These are phyloP conservation scores for Melanomma pulvis-pyrius DNA, from an alignment of 495 filamentous ascomycete genomes.

Conservation along the genomic window DNA sequence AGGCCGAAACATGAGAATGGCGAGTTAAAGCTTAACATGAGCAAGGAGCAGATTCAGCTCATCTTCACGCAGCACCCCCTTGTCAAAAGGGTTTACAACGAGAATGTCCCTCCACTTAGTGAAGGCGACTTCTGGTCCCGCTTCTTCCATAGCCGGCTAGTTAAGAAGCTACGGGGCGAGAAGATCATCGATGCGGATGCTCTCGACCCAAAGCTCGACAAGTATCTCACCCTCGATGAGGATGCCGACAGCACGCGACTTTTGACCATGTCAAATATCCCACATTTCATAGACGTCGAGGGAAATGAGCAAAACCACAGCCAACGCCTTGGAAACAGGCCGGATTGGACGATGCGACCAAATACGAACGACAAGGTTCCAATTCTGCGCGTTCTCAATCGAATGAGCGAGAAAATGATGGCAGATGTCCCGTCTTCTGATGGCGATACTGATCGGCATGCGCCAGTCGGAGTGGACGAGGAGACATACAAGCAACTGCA, in stretches of 20 bases:
- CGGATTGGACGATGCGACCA: conserved; percentile 86
- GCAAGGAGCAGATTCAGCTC: conserved; percentile 86
- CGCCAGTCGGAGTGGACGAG: conserved; percentile 70
- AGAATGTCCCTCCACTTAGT: conserved; percentile 80
- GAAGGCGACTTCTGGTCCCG: conserved; percentile 86
- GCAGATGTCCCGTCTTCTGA: conserved; percentile 80
- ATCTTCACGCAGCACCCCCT: conserved; percentile 93
- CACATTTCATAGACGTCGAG: conserved; percentile 86
- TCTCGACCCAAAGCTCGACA: conserved; percentile 76
- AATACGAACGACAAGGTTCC: conserved; percentile 66
- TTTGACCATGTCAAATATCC: conserved; percentile 63
- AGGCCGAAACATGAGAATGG: conserved; percentile 79
- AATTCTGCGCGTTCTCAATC: conserved; percentile 84
- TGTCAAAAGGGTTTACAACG: conserved; percentile 87
- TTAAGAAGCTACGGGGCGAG: conserved; percentile 90
- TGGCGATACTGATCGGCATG: conserved; percentile 66
- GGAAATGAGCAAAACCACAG: conserved; percentile 92
- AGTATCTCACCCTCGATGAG: conserved; percentile 75
- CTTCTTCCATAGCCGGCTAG: conserved; percentile 87
- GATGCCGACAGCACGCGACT: conserved; percentile 55
- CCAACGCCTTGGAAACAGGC: conserved; percentile 75
- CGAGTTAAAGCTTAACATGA: conserved; percentile 77
- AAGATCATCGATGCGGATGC: conserved; percentile 73
- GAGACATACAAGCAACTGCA: conserved; percentile 71
- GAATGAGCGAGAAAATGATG: conserved; percentile 86